Percentiles rank a stretch among this genome's conserved stretches.
These are phyloP conservation scores for Thalassia testudinum DNA, from an alignment of 116 monocot genomes.

Conservation along the genomic window DNA sequence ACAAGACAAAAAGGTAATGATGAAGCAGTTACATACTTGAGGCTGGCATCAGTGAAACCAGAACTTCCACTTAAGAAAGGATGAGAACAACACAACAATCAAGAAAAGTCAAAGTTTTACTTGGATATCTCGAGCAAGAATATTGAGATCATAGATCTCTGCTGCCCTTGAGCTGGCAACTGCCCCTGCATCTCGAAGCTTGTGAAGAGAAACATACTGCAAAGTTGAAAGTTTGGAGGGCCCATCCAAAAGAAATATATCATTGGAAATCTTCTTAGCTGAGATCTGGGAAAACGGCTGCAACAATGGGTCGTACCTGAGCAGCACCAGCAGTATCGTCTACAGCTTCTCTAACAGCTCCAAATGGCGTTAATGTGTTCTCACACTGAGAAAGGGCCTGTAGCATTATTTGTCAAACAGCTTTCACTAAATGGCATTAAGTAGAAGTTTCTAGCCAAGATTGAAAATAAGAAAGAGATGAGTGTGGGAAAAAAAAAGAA, in stretches of 20 bases:
- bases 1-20: not conserved
- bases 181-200: conserved; percentile 70
- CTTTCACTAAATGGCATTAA: too few relatives aligned
- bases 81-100: too few relatives aligned
- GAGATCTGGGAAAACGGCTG: too few relatives aligned
- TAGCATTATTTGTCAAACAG: not conserved
- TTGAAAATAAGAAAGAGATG: not conserved
- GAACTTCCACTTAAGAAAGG: too few relatives aligned
- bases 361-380: conserved; percentile 54
- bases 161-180: conserved; percentile 86
- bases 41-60: too few relatives aligned
- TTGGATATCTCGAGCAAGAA: conserved; percentile 89
- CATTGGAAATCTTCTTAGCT: too few relatives aligned
- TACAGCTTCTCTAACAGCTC: conserved; percentile 76
- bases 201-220: conserved; percentile 54
- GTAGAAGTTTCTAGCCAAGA: too few relatives aligned
- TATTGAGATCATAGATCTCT: conserved; percentile 64
- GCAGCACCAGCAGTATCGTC: conserved; percentile 96
- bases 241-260: not conserved
- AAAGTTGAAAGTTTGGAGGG: not conserved
- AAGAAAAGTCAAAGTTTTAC: conserved; percentile 11
- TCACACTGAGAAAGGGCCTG: conserved; percentile 97
- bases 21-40: too few relatives aligned
- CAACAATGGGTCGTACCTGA: conserved; percentile 20
- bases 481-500: conserved; percentile 5